Evolutionary conservation across 2,329 filamentous ascomycete genomes (phyloP), one percentile per base, ranked within the genome.

Genomic region (Pochonia chlamydosporia): DNA sequence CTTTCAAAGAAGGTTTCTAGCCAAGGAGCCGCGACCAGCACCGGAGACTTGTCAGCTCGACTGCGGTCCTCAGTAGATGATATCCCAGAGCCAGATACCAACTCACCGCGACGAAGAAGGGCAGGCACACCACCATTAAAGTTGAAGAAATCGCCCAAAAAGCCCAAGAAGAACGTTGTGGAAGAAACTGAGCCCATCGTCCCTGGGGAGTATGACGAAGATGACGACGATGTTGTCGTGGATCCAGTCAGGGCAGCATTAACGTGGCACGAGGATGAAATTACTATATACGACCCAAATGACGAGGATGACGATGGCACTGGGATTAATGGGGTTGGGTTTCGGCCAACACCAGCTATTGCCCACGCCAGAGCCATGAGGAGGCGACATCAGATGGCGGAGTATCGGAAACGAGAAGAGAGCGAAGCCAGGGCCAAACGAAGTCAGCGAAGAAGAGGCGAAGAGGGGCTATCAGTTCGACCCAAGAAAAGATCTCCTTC

Each of bases 221-320:
- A 68, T 8, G 62, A 66, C 8, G 68, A 66, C 11, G 56, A 59
- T 11, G 55, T 63, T 36, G 62, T 78, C 24, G 64, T 71, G 44
- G 78, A 81, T 46, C 76, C 78, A 0, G 59, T 81, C 9, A 72
- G 79, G 30, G 79, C 80, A 6, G 73, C 79, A 3, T 67, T 84
- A 44, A 85, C 82, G 2, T 85, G 82, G 82, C 80, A 81, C 56
- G 79, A 84, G 53, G 76, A 84, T 54, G 82, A 85, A 58, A 85
- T 85, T 50, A 85, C 82, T 2, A 71, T 84, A 24, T 82, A 84
- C 60, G 77, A 84, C 54, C 78, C 80, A 1, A 70, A 80, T 35
- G 82, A 85, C 57, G 73, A 77, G 52, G 81, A 85, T 52, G 82
- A 85, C 56, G 82, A 85, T 57, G 82, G 82, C 43, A 78, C 76